Conservation (phyloP, 495 filamentous ascomycete genomes). For the Hypoxylon subgilvum region DNA sequence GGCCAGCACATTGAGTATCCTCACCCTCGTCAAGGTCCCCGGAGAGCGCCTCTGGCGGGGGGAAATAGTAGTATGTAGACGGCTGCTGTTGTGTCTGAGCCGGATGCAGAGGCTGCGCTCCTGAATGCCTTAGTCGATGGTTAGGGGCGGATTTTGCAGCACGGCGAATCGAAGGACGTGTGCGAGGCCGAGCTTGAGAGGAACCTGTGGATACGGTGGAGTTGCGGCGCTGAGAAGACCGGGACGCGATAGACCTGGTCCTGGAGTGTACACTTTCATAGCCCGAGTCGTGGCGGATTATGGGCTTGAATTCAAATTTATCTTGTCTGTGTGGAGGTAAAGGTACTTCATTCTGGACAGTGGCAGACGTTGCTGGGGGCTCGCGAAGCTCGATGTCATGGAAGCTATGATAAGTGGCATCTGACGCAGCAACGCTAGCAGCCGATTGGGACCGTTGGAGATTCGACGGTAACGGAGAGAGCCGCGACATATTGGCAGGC, state of each 20-base stretch:
- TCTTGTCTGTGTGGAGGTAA: slow-evolving; percentile 21
- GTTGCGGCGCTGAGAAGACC: slow-evolving; percentile 33
- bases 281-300: slow-evolving; percentile 57
- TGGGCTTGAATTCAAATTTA: slow-evolving; percentile 39
- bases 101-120: slow-evolving; percentile 38
- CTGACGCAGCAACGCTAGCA: slow-evolving; percentile 48
- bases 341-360: slow-evolving; percentile 6
- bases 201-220: slow-evolving; percentile 37
- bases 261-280: slow-evolving; percentile 51
- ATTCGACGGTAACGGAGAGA: slow-evolving; percentile 30
- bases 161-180: slow-evolving; percentile 45
- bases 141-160: slow-evolving; percentile 43
- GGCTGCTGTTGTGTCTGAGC: slow-evolving; percentile 39
- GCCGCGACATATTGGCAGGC: slow-evolving; percentile 41
- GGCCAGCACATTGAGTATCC: slow-evolving; percentile 21
- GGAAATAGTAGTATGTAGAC: slow-evolving; percentile 56
- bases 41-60: slow-evolving; percentile 46
- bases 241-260: slow-evolving; percentile 32
- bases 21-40: slow-evolving; percentile 19
- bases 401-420: slow-evolving; percentile 57
- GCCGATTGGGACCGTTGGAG: slow-evolving; percentile 48
- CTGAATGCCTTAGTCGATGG: slow-evolving; percentile 31
- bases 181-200: slow-evolving; percentile 37
- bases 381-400: slow-evolving; percentile 50
- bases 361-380: slow-evolving; percentile 18